Percentiles rank a stretch among this genome's conserved stretches.
These are phyloP conservation scores for Endotrypanum monterogeii DNA, from an alignment of 208 protist genomes.

Conservation along the genomic window DNA sequence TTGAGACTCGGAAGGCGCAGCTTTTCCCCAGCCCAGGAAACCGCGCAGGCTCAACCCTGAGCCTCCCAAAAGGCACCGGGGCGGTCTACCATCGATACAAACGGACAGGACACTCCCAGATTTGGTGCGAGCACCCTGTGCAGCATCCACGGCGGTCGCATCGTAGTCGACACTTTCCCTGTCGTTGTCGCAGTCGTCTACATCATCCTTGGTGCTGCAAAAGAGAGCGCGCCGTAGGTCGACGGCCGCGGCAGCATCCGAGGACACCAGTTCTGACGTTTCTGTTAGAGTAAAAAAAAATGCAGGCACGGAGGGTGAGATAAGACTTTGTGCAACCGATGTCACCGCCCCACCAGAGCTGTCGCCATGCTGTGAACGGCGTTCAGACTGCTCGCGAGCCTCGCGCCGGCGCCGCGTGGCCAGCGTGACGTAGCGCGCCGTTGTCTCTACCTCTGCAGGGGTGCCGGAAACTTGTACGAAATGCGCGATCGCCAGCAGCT, in stretches of 20 bases:
- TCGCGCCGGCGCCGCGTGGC: conserved; percentile 29
- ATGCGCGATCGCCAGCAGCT: conserved; percentile 31
- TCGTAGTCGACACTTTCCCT: not conserved
- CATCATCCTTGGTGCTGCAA: not conserved
- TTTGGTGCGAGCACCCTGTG: not conserved
- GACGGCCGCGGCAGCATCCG: not conserved
- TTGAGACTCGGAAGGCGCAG: not conserved
- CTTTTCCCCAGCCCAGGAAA: conserved; percentile 18
- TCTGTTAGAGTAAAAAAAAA: conserved; percentile 44
- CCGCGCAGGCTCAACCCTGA: conserved; percentile 6
- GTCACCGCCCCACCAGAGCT: not conserved
- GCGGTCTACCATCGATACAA: not conserved
- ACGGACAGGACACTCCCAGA: not conserved
- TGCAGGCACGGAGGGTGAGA: conserved; percentile 25
- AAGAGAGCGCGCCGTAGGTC: conserved; percentile 7
- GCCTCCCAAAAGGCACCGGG: not conserved
- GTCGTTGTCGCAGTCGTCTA: not conserved
- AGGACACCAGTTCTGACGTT: not conserved
- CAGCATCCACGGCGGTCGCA: not conserved
- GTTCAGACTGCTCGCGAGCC: conserved; percentile 15
- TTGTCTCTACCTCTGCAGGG: conserved; percentile 30
- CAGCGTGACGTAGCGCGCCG: conserved; percentile 38
- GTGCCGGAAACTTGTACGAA: conserved; percentile 58
- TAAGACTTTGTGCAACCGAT: conserved; percentile 17
- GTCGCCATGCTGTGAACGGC: not conserved